Conservation (phyloP, 306 rosid genomes). For the Prunus kanzakura region DNA sequence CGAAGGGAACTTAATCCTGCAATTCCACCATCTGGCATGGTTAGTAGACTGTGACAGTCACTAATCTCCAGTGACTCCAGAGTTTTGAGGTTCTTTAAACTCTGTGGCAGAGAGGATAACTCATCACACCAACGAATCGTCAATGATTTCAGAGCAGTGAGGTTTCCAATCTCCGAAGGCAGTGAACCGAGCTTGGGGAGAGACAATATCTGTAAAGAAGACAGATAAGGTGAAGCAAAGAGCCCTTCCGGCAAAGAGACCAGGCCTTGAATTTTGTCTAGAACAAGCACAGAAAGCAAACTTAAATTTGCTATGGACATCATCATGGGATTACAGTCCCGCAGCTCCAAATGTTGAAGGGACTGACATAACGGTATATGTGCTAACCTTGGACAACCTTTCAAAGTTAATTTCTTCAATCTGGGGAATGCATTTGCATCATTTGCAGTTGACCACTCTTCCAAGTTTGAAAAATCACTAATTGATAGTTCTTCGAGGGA, state of each 20-base stretch:
- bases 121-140: slow-evolving; percentile 7
- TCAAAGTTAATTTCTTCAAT: not conserved
- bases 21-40: not conserved
- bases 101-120: slow-evolving; percentile 1
- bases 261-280: not conserved
- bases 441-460: not conserved
- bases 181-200: not conserved
- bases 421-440: not conserved
- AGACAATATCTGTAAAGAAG: slow-evolving; percentile 11
- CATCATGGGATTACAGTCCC: not conserved
- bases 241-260: not conserved
- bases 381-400: not conserved
- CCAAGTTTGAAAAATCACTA: no score
- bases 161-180: not conserved
- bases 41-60: not conserved
- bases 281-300: not conserved
- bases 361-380: not conserved
- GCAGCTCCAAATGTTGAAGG: slow-evolving; percentile 14
- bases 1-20: slow-evolving; percentile 5
- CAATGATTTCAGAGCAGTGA: slow-evolving; percentile 12
- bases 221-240: not conserved
- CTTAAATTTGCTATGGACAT: not conserved
- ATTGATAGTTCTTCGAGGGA: no score
- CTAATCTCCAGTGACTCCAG: not conserved
- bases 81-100: slow-evolving; percentile 10